Conservation (phyloP, 148 eudicot species). For the Heliosperma pusillum region DNA sequence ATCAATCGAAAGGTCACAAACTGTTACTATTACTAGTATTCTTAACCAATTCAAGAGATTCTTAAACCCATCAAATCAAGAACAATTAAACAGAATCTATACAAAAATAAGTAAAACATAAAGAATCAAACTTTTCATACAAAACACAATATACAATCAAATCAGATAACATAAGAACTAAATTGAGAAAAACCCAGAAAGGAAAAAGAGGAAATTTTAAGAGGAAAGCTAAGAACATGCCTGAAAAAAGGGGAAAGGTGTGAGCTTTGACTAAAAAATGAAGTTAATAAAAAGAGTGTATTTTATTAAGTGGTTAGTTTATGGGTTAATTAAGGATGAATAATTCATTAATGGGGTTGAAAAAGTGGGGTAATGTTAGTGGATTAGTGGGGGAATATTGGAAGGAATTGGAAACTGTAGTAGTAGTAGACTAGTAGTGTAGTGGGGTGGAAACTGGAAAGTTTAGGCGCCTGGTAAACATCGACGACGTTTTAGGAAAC, state of each 20-base stretch:
- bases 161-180: not conserved
- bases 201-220: not conserved
- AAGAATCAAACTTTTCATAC: not conserved
- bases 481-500: too few species aligned
- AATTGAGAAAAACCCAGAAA: conserved; percentile 8
- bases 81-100: not conserved
- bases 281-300: conserved; percentile 4
- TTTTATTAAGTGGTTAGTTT: not conserved
- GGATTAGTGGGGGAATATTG: too few species aligned
- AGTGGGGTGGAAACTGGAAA: too few species aligned
- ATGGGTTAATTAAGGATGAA: not conserved
- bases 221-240: conserved; percentile 7
- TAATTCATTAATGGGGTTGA: not conserved
- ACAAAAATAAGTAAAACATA: not conserved
- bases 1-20: not conserved
- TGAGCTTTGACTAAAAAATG: conserved; percentile 13
- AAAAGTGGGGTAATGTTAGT: not conserved
- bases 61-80: too few species aligned
- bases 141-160: not conserved
- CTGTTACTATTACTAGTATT: too few species aligned
- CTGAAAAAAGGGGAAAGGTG: conserved; percentile 14
- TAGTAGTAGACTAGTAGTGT: too few species aligned
- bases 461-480: too few species aligned
- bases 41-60: too few species aligned
- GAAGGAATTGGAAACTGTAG: too few species aligned